phyloP scores from a whole-genome alignment of 176 grass and related monocot species.

The Alloteropsis semialata region DNA sequence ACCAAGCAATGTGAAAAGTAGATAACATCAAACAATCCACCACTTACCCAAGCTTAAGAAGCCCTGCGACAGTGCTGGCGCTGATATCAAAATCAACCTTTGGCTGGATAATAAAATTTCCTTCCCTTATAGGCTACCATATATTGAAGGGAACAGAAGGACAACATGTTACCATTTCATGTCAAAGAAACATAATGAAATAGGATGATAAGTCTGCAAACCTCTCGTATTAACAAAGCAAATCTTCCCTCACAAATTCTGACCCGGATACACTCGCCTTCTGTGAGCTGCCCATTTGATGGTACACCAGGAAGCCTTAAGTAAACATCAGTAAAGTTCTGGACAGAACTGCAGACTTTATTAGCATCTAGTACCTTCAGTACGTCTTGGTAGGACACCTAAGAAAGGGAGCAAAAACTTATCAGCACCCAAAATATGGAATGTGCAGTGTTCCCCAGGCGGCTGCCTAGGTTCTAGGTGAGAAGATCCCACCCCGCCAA shows the following conservation, averaged over 20 bases:
- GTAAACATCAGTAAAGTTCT: constrained; percentile 97
- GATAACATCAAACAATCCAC: neutral
- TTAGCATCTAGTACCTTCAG: constrained; percentile 76
- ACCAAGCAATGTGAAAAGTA: neutral
- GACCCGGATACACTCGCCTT: constrained; percentile 94
- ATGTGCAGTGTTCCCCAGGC: neutral
- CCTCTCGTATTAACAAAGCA: constrained; percentile 95
- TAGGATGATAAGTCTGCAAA: constrained; percentile 26
- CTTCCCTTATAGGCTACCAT: constrained; percentile 86
- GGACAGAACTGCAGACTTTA: constrained; percentile 92
- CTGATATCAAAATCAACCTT: constrained; percentile 99
- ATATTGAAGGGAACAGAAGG: constrained; percentile 23
- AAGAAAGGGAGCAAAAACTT: constrained; percentile 22
- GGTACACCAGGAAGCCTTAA: constrained; percentile 75
- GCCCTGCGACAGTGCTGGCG: constrained; percentile 91
- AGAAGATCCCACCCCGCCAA: no score
- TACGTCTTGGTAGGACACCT: constrained; percentile 92
- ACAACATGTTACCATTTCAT: constrained; percentile 4
- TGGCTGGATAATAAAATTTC: constrained; percentile 97
- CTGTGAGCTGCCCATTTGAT: constrained; percentile 70
- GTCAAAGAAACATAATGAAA: constrained; percentile 30
- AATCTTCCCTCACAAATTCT: constrained; percentile 99
- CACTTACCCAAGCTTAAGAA: constrained; percentile 96
- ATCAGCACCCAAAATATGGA: constrained; percentile 6
- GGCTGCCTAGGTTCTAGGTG: neutral